phyloP scores from a whole-genome alignment of 768 basidiomycete genomes.

The Lentinus tigrinus region DNA sequence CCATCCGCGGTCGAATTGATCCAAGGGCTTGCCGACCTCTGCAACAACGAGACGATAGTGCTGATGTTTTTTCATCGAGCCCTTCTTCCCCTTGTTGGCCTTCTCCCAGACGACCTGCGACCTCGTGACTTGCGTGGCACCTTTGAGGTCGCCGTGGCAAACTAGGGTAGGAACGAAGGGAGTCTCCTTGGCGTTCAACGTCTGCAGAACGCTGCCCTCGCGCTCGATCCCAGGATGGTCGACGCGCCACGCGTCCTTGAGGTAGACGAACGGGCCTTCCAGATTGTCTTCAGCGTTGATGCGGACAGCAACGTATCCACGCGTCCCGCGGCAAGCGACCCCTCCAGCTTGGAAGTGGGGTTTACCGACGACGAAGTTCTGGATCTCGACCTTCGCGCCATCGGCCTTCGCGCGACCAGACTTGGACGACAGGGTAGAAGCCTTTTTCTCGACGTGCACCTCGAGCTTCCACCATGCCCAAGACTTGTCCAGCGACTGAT shows the following conservation, averaged over 20 bases:
- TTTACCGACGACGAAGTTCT: neutral
- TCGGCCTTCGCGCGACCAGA: too few relatives aligned
- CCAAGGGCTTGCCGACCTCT: neutral
- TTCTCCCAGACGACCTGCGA: neutral
- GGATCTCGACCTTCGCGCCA: too few relatives aligned
- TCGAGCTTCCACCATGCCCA: neutral
- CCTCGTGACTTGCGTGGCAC: neutral
- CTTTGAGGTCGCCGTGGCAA: neutral
- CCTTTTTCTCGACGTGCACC: neutral
- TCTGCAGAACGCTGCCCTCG: neutral
- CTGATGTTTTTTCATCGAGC: neutral
- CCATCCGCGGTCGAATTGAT: neutral
- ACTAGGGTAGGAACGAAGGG: neutral
- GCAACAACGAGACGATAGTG: constrained; percentile 4
- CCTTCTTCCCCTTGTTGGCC: neutral
- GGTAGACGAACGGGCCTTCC: neutral
- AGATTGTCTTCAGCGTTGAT: neutral
- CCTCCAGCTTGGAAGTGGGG: neutral
- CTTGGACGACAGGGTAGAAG: neutral
- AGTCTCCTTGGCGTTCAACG: neutral
- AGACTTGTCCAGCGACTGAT: neutral
- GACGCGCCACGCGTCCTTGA: neutral
- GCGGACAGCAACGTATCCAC: neutral
- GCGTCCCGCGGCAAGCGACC: neutral
- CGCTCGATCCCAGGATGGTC: neutral